Evolutionary conservation across 108 stramenopile species (phyloP), one percentile per base, ranked within the genome.

Genomic region (Cafeteria roenbergensis): DNA sequence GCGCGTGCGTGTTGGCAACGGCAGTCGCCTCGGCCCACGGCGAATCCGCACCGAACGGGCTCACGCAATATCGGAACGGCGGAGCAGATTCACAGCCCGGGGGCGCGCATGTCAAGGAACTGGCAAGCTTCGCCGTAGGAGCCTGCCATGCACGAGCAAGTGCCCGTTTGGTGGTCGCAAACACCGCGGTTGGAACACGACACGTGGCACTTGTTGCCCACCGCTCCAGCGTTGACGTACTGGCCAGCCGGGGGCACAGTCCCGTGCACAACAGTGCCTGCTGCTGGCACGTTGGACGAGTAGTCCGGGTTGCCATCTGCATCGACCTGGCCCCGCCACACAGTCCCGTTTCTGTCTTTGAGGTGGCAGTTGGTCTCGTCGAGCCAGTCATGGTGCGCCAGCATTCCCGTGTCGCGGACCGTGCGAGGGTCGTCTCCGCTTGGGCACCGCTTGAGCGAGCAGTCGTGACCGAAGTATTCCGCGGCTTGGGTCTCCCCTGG

Each of bases 401-500:
- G 42, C 6, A 17, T 17, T 17, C 42, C 42, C 6, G 42, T 48
- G 57, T 8, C 33, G 30, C 57, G 53, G 25, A 58, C n/a, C 17
- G 80, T 78, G 64, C 62, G 32, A 0, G 83, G 83, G 51, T 84
- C 71, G 62, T 84, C 72, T 12, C 81, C 83, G 34, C 57, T 60
- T 29, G 83, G 83, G 53, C 83, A 84, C 31, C 69, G 78, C 2
- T 76, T 73, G 12, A 78, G 57, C 17, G 73, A 74, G 51, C 83
- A 84, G 56, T 80, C 79, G 0, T 79, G 74, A 0, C 83, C 83
- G 51, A 80, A 80, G 77, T 78, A 84, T 37, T 80, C 80, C 26
- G 80, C 22, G 12, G 51, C 52, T 52, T 66, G 65, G 9, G 34
- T 55, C 53, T 66, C 42, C 30, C 56, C 65, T 4, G 4, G 8